Evolutionary conservation across 2,329 filamentous ascomycete genomes (phyloP), one percentile per base, ranked within the genome.

Genomic region (Fusarium lyarnte): DNA sequence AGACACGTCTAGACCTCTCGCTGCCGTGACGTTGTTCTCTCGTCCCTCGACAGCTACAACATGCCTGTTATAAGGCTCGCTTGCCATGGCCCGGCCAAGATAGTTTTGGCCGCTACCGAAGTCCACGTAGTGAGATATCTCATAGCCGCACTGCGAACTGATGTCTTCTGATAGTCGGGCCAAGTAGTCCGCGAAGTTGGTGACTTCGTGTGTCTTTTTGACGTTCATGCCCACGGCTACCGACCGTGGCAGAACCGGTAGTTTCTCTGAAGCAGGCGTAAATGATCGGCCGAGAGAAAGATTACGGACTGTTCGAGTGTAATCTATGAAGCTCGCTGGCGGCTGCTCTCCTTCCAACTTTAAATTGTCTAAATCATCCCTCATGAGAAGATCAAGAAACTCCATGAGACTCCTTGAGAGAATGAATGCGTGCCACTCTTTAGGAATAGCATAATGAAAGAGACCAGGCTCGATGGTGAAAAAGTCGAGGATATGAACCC

Each of bases 71-170:
- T 97, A 97, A 2, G 95, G 94, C 59, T 91, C 87, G 69, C 92
- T 94, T 19, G 95, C 95, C 64, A 99, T 85, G 2, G 94, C 93
- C 49, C 96, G 89, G 2, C 96, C 95, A 7, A 99, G 90, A 78
- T 99, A 99, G 79, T 98, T 98, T 81, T 98, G 95, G 0, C 96
- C 96, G 58, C 94, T 97, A 33, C 96, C 96, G 81, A 98, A 97
- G 82, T 99, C 96, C 53, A 98, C 92, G 65, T 97, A 90, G 83
- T 98, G 95, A 0, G 94, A 93, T 67, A 98, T 91, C 19, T 86
- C 82, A 52, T 85, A 82, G 1, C 85, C 84, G 45, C 91, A 87
- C 3, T 88, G 83, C 4, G 84, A 79, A 6, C 88, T 86, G 29
- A 97, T 87, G 33, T 88, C 86, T 59, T 83, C 82, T 1, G 88